Base-by-base conservation (phyloP, 2,329 filamentous ascomycete species). In the Ophiostoma quercus region DNA sequence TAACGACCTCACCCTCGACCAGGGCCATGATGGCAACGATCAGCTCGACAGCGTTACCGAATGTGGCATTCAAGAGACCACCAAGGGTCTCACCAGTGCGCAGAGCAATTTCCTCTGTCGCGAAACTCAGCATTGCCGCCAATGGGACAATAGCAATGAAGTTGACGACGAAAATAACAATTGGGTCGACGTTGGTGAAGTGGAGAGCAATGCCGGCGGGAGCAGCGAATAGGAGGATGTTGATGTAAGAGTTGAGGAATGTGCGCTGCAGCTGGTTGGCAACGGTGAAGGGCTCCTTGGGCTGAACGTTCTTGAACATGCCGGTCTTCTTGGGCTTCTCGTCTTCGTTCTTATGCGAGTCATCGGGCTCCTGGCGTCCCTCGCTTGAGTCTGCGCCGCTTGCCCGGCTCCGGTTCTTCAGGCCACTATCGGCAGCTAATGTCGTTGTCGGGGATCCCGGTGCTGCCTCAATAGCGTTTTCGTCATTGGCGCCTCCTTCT, bases 71-170 rank as follows among this genome's bases (percentile, higher is more conserved):
- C 70, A 97, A 84, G 47, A 98, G 82, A 70, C 94, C 94, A 72
- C 94, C 94, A 2, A 97, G 81, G 0, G 92, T 94, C 78, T 97
- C 93, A 67, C 94, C 93, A 0, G 89, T 90, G 70, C 89, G 85
- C 69, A 94, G 80, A 2, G 94, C 91, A 73, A 97, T 90, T 78
- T 97, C 93, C 78, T 98, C 94, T 0, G 94, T 96, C 0, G 91
- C 91, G 74, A 90, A 94, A 75, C 90, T 89, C 29, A 97, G 83
- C 83, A 96, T 88, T 14, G 89, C 91, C 9, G 93, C 93, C 62
- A 97, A 84, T 0, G 93, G 93, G 68, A 97, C 89, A 74, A 97
- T 96, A 71, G 94, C 94, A 73, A 97, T 86, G 76, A 97, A 97
- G 81, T 97, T 97, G 79, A 97, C 86, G 70, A 94, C 87, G 76